Conservation (phyloP, 2,329 filamentous ascomycete species). For the Lasiodiplodia theobromae region DNA sequence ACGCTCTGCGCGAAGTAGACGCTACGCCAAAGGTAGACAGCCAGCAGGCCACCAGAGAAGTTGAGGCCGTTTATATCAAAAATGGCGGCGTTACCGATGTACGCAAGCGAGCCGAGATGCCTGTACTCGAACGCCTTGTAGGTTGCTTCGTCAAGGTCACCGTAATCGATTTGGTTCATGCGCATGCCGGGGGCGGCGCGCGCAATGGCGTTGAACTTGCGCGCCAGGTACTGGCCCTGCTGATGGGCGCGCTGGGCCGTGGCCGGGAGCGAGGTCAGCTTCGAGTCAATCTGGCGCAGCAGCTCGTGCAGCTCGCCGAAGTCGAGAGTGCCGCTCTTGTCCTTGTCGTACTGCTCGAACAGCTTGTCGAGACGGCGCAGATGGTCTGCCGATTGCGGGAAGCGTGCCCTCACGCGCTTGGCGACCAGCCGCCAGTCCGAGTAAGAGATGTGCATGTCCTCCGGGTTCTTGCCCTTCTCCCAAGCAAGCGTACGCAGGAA, state of each 20-base stretch:
- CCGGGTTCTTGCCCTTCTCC: conserved; percentile 89
- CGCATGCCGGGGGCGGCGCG: conserved; percentile 75
- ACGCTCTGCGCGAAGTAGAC: conserved; percentile 98
- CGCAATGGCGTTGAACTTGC: conserved; percentile 92
- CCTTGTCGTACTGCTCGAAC: conserved; percentile 90
- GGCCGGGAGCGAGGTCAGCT: conserved; percentile 91
- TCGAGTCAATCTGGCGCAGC: conserved; percentile 89
- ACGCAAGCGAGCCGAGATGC: conserved; percentile 90
- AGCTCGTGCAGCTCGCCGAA: conserved; percentile 91
- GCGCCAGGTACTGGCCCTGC: conserved; percentile 89
- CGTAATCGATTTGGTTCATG: conserved; percentile 83
- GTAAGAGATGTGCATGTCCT: conserved; percentile 86
- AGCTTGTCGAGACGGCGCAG: conserved; percentile 88
- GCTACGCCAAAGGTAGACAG: conserved; percentile 94
- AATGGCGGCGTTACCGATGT: conserved; percentile 94
- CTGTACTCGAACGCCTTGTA: conserved; percentile 96
- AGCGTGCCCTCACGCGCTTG: conserved; percentile 81
- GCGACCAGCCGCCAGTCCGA: conserved; percentile 88
- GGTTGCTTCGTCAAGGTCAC: conserved; percentile 87
- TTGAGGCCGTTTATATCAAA: conserved; percentile 87
- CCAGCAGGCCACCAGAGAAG: conserved; percentile 82
- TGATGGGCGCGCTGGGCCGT: conserved; percentile 97
- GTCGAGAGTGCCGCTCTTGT: conserved; percentile 90
- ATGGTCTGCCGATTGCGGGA: conserved; percentile 88
- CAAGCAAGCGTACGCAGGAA: conserved; percentile 90